A percentile compares a stretch with the other conserved stretches of the same genome.
phyloP scores from a whole-genome alignment of 108 stramenopile species.

The Epithemia pelagica region DNA sequence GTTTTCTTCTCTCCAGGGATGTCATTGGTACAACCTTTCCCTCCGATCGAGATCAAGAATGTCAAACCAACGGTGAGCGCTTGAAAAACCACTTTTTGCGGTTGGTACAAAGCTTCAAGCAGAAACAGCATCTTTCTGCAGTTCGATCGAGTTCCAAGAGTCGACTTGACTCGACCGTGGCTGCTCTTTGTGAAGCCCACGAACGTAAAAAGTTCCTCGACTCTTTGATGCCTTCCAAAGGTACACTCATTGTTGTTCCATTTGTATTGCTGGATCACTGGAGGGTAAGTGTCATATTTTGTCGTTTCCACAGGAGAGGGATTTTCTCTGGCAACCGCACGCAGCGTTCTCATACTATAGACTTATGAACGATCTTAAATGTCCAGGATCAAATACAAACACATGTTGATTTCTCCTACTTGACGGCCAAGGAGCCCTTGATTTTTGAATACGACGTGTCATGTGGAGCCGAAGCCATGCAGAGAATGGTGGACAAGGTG shows the following conservation, averaged over 20 bases:
- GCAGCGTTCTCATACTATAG: too few relatives aligned
- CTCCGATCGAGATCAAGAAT: too few relatives aligned
- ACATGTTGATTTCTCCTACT: slow-evolving; percentile 51
- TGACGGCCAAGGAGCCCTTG: slow-evolving; percentile 23
- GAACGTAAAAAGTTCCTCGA: slow-evolving; percentile 28
- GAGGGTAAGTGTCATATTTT: slow-evolving; percentile 33
- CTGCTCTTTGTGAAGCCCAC: slow-evolving; percentile 38
- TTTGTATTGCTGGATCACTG: slow-evolving; percentile 65
- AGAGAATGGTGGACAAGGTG: slow-evolving; percentile 20
- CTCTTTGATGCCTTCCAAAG: slow-evolving; percentile 36
- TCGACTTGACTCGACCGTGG: slow-evolving; percentile 43
- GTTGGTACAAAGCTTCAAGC: slow-evolving; percentile 35
- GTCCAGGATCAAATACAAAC: slow-evolving; percentile 51
- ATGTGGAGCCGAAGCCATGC: slow-evolving; percentile 18
- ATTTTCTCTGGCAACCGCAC: background rate
- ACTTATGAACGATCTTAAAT: background rate
- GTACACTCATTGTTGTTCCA: slow-evolving; percentile 74
- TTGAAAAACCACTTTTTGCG: background rate
- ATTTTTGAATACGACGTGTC: slow-evolving; percentile 30
- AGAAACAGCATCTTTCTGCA: slow-evolving; percentile 34
- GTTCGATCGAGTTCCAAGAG: slow-evolving; percentile 36
- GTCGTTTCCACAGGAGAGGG: background rate
- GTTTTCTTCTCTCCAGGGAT: too few relatives aligned
- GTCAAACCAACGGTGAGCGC: background rate
- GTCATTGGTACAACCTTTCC: too few relatives aligned